Percentiles rank a stretch among this genome's conserved stretches.
These are phyloP conservation scores for Steccherinum ochraceum DNA, from an alignment of 768 basidiomycete species.

Conservation along the genomic window DNA sequence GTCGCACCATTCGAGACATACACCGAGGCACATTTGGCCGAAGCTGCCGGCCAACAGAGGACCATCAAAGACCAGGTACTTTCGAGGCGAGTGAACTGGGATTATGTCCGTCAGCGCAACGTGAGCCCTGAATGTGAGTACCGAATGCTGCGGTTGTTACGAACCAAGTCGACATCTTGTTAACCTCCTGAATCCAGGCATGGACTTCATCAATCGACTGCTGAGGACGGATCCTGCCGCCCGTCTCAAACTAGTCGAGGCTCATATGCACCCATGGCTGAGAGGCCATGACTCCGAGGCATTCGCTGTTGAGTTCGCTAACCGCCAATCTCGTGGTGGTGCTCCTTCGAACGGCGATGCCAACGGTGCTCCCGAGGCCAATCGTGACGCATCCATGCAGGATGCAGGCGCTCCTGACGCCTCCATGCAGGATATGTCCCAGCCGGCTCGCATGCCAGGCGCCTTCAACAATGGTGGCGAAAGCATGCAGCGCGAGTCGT, in stretches of 20 bases:
- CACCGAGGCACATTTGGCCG: slow-evolving; percentile 28
- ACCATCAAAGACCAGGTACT: too few species aligned
- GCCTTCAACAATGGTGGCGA: slow-evolving; percentile 17
- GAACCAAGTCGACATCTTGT: background rate
- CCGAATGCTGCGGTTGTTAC: background rate
- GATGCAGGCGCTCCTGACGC: background rate
- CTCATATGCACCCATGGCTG: slow-evolving; percentile 79
- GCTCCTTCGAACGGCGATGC: background rate
- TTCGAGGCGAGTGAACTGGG: too few species aligned
- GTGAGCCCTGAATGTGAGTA: slow-evolving; percentile 35
- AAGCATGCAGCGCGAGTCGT: too few species aligned
- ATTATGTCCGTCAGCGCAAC: too few species aligned
- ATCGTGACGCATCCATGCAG: slow-evolving; percentile 3
- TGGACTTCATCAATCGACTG: slow-evolving; percentile 61
- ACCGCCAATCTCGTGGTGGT: background rate
- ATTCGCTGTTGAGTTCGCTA: background rate
- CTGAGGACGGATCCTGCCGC: slow-evolving; percentile 55
- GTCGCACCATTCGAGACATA: background rate
- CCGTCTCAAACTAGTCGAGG: slow-evolving; percentile 68
- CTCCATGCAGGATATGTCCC: background rate
- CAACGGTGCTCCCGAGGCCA: background rate
- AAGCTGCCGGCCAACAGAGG: too few species aligned
- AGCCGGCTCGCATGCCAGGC: slow-evolving; percentile 6
- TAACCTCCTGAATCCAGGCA: slow-evolving; percentile 30
- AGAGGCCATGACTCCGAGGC: background rate